A percentile compares a stretch with the other conserved stretches of the same genome.
Evolutionary conservation across 106 monocot genomes (phyloP).

Genomic region (Acanthochlamys bracteata): DNA sequence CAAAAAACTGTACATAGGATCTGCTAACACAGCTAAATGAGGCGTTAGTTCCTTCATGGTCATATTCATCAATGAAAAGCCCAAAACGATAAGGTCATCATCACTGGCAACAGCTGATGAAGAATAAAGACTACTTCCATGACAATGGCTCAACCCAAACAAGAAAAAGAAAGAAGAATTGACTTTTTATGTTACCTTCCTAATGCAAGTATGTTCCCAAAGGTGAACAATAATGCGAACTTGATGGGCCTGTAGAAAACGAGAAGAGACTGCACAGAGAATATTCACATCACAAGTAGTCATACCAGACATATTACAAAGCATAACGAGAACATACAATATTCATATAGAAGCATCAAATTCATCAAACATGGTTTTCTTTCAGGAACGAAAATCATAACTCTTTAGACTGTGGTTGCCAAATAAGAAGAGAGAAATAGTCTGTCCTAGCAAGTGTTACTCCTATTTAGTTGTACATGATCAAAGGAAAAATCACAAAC

Average conservation of each 20-base stretch:
- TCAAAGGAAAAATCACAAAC: no score
- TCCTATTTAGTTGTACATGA: no score
- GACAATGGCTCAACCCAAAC: no score
- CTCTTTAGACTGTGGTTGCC: no score
- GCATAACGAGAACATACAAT: background rate
- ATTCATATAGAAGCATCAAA: background rate
- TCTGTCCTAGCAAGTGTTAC: background rate
- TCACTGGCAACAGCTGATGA: background rate
- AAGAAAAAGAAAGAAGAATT: background rate
- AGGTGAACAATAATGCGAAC: conserved; percentile 84
- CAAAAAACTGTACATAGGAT: background rate
- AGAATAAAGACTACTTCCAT: no score
- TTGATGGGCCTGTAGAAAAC: conserved; percentile 75
- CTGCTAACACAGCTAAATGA: background rate
- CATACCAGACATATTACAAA: background rate
- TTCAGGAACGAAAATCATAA: no score
- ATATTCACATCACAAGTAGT: background rate
- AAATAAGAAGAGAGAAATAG: no score
- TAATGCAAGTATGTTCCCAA: conserved; percentile 84
- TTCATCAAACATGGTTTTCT: no score
- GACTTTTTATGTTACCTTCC: conserved; percentile 52
- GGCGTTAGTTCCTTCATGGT: background rate
- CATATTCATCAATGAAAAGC: background rate
- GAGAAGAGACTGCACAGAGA: conserved; percentile 64
- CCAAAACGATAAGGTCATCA: background rate